Conservation (phyloP, 2,329 filamentous ascomycete species). For the Colletotrichum neosansevieriae region DNA sequence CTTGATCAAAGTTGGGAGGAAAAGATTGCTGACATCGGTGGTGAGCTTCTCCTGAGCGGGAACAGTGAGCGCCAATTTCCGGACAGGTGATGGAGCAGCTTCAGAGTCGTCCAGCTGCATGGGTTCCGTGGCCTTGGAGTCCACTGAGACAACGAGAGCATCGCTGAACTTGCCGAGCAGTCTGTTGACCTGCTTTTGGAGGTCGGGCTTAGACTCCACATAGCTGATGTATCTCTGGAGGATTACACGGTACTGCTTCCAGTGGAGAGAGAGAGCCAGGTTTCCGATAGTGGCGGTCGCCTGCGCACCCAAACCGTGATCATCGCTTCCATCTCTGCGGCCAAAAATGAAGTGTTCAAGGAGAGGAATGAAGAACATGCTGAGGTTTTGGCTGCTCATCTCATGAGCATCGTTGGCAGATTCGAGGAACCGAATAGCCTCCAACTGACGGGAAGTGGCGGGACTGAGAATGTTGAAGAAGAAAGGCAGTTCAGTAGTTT, state of each 20-base stretch:
- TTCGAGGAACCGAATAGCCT: slow-evolving; percentile 83
- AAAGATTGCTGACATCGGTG: slow-evolving; percentile 78
- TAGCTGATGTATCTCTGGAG: slow-evolving; percentile 88
- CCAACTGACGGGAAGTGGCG: slow-evolving; percentile 85
- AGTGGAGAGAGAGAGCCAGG: slow-evolving; percentile 82
- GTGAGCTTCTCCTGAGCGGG: slow-evolving; percentile 76
- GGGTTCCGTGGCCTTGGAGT: slow-evolving; percentile 51
- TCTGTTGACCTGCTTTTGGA: slow-evolving; percentile 87
- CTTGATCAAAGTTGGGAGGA: slow-evolving; percentile 82
- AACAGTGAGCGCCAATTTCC: slow-evolving; percentile 71
- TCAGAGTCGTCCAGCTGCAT: slow-evolving; percentile 57
- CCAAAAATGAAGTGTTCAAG: slow-evolving; percentile 96
- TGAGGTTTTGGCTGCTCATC: slow-evolving; percentile 81
- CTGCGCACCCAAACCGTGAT: slow-evolving; percentile 88
- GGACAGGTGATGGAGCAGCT: slow-evolving; percentile 39
- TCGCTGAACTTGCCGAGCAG: slow-evolving; percentile 87
- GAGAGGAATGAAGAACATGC: slow-evolving; percentile 89
- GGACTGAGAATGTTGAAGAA: slow-evolving; percentile 95
- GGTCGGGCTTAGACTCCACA: slow-evolving; percentile 81
- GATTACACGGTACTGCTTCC: slow-evolving; percentile 89
- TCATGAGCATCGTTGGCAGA: slow-evolving; percentile 72
- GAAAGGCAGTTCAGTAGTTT: slow-evolving; percentile 76
- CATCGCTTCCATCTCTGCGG: slow-evolving; percentile 77
- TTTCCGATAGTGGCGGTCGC: slow-evolving; percentile 83
- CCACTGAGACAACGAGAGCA: slow-evolving; percentile 71